Percentiles rank a stretch among this genome's conserved stretches.
phyloP scores from a whole-genome alignment of 2,329 filamentous ascomycete genomes.

The Pyrenophora teres region DNA sequence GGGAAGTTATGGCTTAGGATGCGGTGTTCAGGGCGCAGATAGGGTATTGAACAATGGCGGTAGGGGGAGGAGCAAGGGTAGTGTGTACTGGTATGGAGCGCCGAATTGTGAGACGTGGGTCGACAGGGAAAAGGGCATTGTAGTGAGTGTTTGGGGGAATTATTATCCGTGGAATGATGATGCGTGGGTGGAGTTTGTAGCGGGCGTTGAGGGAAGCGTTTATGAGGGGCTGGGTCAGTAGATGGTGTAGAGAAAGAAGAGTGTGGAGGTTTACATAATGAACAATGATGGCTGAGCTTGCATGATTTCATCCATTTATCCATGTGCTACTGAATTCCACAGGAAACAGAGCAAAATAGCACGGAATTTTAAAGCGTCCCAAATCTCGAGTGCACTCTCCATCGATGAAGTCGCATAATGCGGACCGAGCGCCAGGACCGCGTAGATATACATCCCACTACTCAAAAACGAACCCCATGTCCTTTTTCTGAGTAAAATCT shows the following conservation, averaged over 20 bases:
- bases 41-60: constrained; percentile 38
- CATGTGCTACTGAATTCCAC: too few relatives aligned
- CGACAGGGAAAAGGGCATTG: constrained; percentile 27
- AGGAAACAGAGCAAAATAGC: too few relatives aligned
- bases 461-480: too few relatives aligned
- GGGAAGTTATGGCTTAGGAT: constrained; percentile 42
- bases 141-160: constrained; percentile 24
- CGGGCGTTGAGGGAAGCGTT: constrained; percentile 23
- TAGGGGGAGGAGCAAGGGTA: constrained; percentile 26
- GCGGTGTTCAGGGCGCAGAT: constrained; percentile 56
- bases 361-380: too few relatives aligned
- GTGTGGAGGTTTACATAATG: too few relatives aligned
- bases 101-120: constrained; percentile 32
- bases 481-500: too few relatives aligned
- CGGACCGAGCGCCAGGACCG: too few relatives aligned
- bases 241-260: background rate
- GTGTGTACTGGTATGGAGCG: constrained; percentile 34
- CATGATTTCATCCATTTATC: too few relatives aligned
- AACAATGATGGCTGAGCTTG: too few relatives aligned
- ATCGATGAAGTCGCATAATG: too few relatives aligned
- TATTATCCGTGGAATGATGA: constrained; percentile 31
- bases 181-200: constrained; percentile 29
- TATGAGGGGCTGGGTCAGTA: constrained; percentile 21
- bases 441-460: too few relatives aligned
- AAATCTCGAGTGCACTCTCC: too few relatives aligned